A percentile compares a stretch with the other conserved stretches of the same genome.
Evolutionary conservation across 139 green algal genomes (phyloP).

Genomic region (Picochlorum sp.): DNA sequence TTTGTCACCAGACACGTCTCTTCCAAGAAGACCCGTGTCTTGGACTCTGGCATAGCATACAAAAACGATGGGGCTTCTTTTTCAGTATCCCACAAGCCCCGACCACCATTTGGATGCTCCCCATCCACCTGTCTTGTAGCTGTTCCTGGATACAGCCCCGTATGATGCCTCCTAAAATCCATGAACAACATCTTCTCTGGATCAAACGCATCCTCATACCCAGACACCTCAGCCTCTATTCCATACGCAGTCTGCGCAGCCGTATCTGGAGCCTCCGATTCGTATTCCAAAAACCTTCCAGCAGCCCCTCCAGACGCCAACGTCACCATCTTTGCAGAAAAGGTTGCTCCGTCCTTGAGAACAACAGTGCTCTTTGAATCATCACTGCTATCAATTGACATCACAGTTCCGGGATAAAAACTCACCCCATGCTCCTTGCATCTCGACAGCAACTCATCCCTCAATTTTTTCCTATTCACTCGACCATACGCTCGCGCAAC

Average conservation of each 20-base stretch:
- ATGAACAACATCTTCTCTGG: slow-evolving; percentile 93
- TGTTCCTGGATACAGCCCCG: slow-evolving; percentile 31
- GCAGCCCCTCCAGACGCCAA: slow-evolving; percentile 75
- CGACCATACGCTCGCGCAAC: slow-evolving; percentile 81
- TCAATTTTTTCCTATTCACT: slow-evolving; percentile 52
- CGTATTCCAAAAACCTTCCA: slow-evolving; percentile 58
- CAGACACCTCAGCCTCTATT: slow-evolving; percentile 64
- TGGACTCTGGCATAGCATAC: slow-evolving; percentile 88
- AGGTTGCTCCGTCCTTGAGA: neutral
- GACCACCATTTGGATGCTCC: slow-evolving; percentile 18
- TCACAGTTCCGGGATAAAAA: slow-evolving; percentile 48
- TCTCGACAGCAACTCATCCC: slow-evolving; percentile 43
- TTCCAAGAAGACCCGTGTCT: slow-evolving; percentile 76
- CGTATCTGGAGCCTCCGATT: slow-evolving; percentile 45
- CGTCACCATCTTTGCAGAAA: slow-evolving; percentile 35
- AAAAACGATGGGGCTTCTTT: slow-evolving; percentile 86
- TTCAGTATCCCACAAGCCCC: slow-evolving; percentile 38
- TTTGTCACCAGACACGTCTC: slow-evolving; percentile 91
- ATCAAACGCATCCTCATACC: slow-evolving; percentile 60
- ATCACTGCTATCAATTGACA: slow-evolving; percentile 36
- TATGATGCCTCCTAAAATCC: slow-evolving; percentile 95
- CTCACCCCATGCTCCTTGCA: slow-evolving; percentile 42
- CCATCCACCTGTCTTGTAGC: slow-evolving; percentile 60
- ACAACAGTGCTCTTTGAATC: neutral
- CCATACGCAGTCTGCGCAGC: slow-evolving; percentile 93